These are phyloP conservation scores for Alternaria tenuissima DNA, from an alignment of 2,329 filamentous ascomycete genomes.

Conservation along the genomic window DNA sequence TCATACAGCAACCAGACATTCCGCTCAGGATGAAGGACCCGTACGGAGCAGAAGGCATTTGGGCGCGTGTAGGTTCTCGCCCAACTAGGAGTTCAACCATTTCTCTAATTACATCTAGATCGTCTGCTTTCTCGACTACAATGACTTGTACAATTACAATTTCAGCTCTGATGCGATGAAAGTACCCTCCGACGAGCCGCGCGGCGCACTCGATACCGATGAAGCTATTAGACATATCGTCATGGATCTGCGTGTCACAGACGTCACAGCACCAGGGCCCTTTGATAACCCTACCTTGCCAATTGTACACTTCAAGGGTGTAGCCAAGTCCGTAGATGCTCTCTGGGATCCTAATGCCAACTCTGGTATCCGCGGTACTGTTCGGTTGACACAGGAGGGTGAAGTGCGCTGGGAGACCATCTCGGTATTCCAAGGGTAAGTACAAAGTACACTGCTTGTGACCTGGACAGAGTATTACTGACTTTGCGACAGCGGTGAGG, in stretches of 20 bases:
- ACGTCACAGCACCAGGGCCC: slow-evolving; percentile 66
- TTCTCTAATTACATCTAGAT: slow-evolving; percentile 42
- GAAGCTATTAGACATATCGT: slow-evolving; percentile 76
- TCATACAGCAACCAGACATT: slow-evolving; percentile 47
- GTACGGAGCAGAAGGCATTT: slow-evolving; percentile 67
- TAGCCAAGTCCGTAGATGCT: slow-evolving; percentile 68
- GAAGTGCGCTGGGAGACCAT: slow-evolving; percentile 79
- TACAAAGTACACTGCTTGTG: not conserved
- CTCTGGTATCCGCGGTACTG: slow-evolving; percentile 69
- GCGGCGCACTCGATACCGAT: slow-evolving; percentile 65
- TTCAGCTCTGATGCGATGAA: slow-evolving; percentile 59
- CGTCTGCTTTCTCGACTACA: slow-evolving; percentile 55
- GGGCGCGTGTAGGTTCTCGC: slow-evolving; percentile 66
- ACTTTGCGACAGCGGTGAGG: slow-evolving; percentile 62
- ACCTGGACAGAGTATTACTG: slow-evolving; percentile 26
- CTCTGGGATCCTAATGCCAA: slow-evolving; percentile 74
- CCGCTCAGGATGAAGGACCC: slow-evolving; percentile 68
- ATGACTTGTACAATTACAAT: slow-evolving; percentile 75
- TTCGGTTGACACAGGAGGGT: slow-evolving; percentile 71
- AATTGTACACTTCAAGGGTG: slow-evolving; percentile 73
- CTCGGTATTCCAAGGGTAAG: slow-evolving; percentile 65
- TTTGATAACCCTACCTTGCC: slow-evolving; percentile 67
- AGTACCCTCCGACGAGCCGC: slow-evolving; percentile 50
- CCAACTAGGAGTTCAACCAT: not conserved
- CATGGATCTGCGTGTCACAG: slow-evolving; percentile 70